A percentile compares a stretch with the other conserved stretches of the same genome.
Conservation (phyloP, 345 rosid species). For the Eucalyptus guilfoylei region DNA sequence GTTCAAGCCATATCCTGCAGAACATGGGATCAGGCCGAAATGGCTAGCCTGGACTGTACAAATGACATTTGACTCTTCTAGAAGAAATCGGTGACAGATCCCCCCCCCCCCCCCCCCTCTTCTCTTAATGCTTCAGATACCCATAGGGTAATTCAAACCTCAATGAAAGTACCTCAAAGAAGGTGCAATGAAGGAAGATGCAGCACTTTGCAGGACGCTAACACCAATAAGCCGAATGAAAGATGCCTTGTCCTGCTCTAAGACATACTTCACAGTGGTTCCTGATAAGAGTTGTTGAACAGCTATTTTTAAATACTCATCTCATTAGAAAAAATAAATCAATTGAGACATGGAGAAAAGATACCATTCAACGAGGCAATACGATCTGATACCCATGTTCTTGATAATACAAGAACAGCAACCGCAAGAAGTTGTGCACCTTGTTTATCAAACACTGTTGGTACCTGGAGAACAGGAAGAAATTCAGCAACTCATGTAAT, state of each 20-base stretch:
- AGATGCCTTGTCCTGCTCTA: constrained; percentile 92
- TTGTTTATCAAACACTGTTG: constrained; percentile 83
- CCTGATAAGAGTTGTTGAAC: constrained; percentile 32
- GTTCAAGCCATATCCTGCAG: background rate
- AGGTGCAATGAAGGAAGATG: constrained; percentile 92
- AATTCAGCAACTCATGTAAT: background rate
- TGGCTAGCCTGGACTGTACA: background rate
- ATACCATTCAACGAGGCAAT: constrained; percentile 94
- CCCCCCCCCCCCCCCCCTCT: background rate
- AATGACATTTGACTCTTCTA: background rate
- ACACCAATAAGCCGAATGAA: constrained; percentile 75
- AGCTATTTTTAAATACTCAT: background rate
- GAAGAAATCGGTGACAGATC: background rate
- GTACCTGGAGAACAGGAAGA: constrained; percentile 40
- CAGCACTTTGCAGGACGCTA: constrained; percentile 92
- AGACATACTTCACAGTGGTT: constrained; percentile 85
- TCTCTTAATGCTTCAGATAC: background rate
- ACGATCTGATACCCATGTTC: constrained; percentile 93
- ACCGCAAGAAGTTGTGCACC: constrained; percentile 83
- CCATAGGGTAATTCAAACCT: background rate
- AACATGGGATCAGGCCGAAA: background rate
- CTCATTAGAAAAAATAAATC: background rate
- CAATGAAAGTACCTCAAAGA: constrained; percentile 53
- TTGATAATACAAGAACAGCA: constrained; percentile 77
- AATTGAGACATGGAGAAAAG: background rate